Evolutionary conservation across 495 filamentous ascomycete species (phyloP), one percentile per base, ranked within the genome.

Genomic region (Lentithecium fluviatile): DNA sequence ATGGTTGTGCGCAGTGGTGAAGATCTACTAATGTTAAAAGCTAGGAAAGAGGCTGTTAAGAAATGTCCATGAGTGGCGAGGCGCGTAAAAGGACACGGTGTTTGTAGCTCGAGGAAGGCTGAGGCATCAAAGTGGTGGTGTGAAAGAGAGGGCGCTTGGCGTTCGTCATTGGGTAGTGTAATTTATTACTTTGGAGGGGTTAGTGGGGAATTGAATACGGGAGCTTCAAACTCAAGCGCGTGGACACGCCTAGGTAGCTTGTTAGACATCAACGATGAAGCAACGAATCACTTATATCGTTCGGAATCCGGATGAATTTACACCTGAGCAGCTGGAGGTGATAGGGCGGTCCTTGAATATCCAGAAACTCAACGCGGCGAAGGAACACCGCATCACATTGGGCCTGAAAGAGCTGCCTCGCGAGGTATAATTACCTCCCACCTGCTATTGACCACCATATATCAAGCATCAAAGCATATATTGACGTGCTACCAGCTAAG

Each of bases 261-360:
- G 17, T 17, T 34, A 12, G 32, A 51, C 23, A 1, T 12, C 26
- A 67, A 60, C 36, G 12, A 97, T 97, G 93, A 86, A 87, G 65
- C 86, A 90, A 76, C 82, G 93, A 72, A 86, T 90, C 50, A 96
- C 93, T 19, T 95, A 85, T 71, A 69, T 96, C 53, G 85, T 90
- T 46, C 78, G 77, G 40, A 69, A 81, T 26, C 78, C 84, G 20
- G 76, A 86, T 43, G 78, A 79, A 1, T 80, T 91, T 19, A 80
- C 85, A 19, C 83, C 85, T 0, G 72, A 84, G 15, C 79, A 83
- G 46, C 73, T 89, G 52, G 69, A 77, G 0, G 67, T 92, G 20
- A 71, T 71, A 5, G 66, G 71, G 17, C 70, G 74, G 21, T 73
- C 74, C 17, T 70, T 94, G 25, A 76, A 74, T 4, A 20, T 69